Evolutionary conservation across 2,329 filamentous ascomycete species (phyloP), one percentile per base, ranked within the genome.

Genomic region (Cladorrhinum sp.): DNA sequence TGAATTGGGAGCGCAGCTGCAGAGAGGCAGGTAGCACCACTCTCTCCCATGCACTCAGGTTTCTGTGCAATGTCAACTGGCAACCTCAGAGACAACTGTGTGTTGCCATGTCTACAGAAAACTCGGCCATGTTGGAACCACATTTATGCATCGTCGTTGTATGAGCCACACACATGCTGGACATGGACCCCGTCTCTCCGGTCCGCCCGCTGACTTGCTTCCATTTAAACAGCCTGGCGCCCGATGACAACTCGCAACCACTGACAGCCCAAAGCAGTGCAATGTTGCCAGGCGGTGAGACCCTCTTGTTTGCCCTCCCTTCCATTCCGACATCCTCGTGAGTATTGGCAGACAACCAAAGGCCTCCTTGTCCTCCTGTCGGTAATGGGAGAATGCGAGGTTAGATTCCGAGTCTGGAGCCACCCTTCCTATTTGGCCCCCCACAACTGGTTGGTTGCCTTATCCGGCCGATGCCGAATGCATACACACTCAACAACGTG

Each of bases 211-310:
- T 18, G 18, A 18, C 41, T 45, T 45, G 41, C 41, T 45, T 45
- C 16, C 41, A 45, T 18, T 45, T 18, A 20, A n/a, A 50, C 18
- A 54, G 16, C 36, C 41, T 57, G 38, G 50, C 54, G 55, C 58
- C 56, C 55, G 56, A 58, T 53, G 53, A 41, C 53, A 61, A 45
- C 58, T 58, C 22, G 59, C 48, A 41, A 27, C 45, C 10, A 50
- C 29, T 41, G 36, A 50, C 29, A 41, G 36, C 59, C 57, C 51
- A 56, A n/a, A 60, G 50, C 12, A 13, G 8, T 32, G 13, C 16
- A 10, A 16, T 45, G 20, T 25, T 50, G 55, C 56, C 52, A 58
- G 60, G 62, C 60, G 62, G 58, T 61, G 60, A 64, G 55, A 32
- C 41, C 50, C 50, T 52, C 29, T 58, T 36, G 24, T 29, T 27